These are phyloP conservation scores for Lasiosphaeris hirsuta DNA, from an alignment of 495 filamentous ascomycete species.

Conservation along the genomic window DNA sequence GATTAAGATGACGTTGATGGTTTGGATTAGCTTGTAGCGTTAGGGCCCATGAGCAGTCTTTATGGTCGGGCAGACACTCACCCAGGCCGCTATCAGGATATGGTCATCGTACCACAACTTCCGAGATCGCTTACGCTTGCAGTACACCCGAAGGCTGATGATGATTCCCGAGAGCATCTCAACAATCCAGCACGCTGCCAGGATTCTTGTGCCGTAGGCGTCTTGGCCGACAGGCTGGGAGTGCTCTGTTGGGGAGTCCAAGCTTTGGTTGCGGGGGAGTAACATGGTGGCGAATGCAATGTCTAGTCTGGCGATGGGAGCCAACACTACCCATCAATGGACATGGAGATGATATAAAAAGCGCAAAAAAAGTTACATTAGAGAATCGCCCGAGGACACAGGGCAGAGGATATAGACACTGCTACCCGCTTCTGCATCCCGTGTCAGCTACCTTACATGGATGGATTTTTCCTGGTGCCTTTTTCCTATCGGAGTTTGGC, in stretches of 20 bases:
- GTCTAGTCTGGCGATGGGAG: neutral
- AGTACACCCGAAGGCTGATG: constrained; percentile 19
- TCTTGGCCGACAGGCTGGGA: neutral
- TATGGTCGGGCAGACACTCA: constrained; percentile 1
- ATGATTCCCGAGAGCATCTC: constrained; percentile 1
- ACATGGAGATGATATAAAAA: no score
- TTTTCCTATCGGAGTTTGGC: no score
- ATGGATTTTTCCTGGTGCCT: no score
- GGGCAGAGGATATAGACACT: no score
- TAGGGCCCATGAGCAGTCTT: neutral
- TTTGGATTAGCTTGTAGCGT: constrained; percentile 11
- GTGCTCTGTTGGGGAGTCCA: neutral
- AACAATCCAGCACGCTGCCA: constrained; percentile 10
- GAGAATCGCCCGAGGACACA: no score
- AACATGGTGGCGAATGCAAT: neutral
- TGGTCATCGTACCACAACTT: constrained; percentile 20
- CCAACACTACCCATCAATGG: neutral
- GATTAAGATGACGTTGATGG: constrained; percentile 7
- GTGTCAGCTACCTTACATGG: no score
- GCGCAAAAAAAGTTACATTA: no score
- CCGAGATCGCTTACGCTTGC: constrained; percentile 12
- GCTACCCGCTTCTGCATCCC: no score
- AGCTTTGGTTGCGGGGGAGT: neutral
- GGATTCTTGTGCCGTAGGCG: neutral
- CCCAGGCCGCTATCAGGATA: constrained; percentile 12